phyloP scores from a whole-genome alignment of 2,329 filamentous ascomycete genomes.

The Claviceps monticola region DNA sequence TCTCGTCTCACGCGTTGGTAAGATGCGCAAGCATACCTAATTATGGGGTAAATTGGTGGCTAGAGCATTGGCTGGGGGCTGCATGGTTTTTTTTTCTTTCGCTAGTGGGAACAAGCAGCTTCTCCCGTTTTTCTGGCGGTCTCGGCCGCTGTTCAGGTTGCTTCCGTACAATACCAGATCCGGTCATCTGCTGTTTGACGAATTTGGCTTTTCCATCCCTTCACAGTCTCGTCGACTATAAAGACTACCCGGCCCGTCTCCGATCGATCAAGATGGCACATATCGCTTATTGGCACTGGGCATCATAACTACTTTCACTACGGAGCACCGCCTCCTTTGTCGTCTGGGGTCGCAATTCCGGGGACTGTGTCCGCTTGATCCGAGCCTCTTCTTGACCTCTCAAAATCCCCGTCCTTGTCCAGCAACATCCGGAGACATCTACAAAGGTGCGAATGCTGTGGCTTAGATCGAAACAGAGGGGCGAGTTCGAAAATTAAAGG shows the following conservation, averaged over 20 bases:
- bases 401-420: too few species aligned
- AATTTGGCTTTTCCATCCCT: neutral
- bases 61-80: neutral
- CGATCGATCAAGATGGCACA: neutral
- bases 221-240: constrained; percentile 3
- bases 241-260: neutral
- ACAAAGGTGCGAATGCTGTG: neutral
- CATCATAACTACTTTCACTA: neutral
- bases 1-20: too few species aligned
- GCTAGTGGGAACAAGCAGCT: too few species aligned
- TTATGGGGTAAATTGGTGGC: neutral
- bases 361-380: neutral
- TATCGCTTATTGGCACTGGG: neutral
- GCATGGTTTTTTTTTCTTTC: neutral
- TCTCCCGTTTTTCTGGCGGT: neutral
- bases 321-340: neutral
- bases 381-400: too few species aligned
- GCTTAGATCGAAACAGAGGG: too few species aligned
- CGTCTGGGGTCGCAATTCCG: too few species aligned
- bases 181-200: neutral
- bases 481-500: neutral
- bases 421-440: too few species aligned
- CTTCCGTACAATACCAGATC: neutral
- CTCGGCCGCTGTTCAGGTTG: neutral
- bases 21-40: too few species aligned